Evolutionary conservation across 306 rosid species (phyloP), one percentile per base, ranked within the genome.

Genomic region (Acmispon strigosus): DNA sequence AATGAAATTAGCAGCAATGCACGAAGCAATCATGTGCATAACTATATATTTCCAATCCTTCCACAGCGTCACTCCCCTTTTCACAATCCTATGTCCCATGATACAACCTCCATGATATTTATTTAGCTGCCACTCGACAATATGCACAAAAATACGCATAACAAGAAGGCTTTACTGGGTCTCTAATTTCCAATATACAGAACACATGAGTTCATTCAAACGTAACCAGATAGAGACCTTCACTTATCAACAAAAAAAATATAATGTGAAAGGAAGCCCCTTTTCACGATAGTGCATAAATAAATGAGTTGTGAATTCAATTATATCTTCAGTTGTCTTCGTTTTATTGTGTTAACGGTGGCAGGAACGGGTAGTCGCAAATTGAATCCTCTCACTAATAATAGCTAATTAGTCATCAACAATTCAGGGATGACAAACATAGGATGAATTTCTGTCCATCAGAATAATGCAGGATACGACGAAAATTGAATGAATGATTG

Each of bases 351-450:
- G 37, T 32, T 24, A 3, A 27, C 9, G 10, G 7, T 41, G 5
- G 4, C 48, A 34, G 39, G 47, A 19, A 0, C 14, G 2, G 59
- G 15, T n/a, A 67, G 13, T 0, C n/a, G 36, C 51, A 8, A 39
- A 29, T 74, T 43, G 39, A 74, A 44, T 29, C 20, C 34, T 32
- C 37, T 5, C 37, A 32, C 6, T 32, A 32, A 32, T 32, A 5
- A 2, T 45, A 58, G 58, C 8, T 17, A 41, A 39, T 6, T 45
- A 41, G 19, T 37, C 2, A 8, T 13, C 34, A 41, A 42, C 44
- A 59, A 66, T 10, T 14, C n/a, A 78, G 43, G 43, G 66, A 66
- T 66, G 74, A 34, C 34, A 42, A 59, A 51, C 58, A 65, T 1
- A 56, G 22, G 50, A 49, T 50, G 20, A 8, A 16, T 15, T 4